phyloP scores from a whole-genome alignment of 306 rosid genomes.

The Quercus glauca region DNA sequence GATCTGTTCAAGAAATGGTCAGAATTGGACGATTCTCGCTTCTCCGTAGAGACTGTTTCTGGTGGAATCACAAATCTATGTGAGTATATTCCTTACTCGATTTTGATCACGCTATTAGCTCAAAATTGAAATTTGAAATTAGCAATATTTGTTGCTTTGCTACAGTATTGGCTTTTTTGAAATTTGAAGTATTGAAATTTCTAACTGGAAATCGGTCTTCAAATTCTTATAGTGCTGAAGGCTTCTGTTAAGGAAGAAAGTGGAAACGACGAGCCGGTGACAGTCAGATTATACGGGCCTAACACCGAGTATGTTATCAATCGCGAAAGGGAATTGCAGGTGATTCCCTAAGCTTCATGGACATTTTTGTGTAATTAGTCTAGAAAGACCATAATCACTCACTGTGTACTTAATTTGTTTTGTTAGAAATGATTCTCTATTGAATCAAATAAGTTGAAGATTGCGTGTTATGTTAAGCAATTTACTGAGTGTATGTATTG shows the following conservation, averaged over 20 bases:
- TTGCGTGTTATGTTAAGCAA: neutral
- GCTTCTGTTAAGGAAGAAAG: slow-evolving; percentile 57
- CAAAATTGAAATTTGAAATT: neutral
- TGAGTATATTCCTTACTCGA: slow-evolving; percentile 34
- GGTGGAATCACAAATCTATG: slow-evolving; percentile 96
- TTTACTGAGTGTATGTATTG: neutral
- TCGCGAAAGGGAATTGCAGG: slow-evolving; percentile 88
- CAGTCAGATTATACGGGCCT: slow-evolving; percentile 83
- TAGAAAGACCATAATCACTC: neutral
- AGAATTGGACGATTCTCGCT: slow-evolving; percentile 58
- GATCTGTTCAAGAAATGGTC: slow-evolving; percentile 83
- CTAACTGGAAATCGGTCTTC: slow-evolving; percentile 15
- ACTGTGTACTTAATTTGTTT: neutral
- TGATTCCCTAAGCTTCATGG: slow-evolving; percentile 20
- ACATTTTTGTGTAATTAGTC: neutral
- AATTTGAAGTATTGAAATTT: neutral
- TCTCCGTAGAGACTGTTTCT: slow-evolving; percentile 66
- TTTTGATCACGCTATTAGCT: neutral
- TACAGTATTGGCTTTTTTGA: slow-evolving; percentile 6
- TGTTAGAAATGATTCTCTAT: slow-evolving; percentile 4
- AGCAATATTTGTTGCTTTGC: neutral
- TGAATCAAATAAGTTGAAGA: slow-evolving; percentile 1
- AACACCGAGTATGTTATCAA: slow-evolving; percentile 84
- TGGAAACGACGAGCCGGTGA: slow-evolving; percentile 38
- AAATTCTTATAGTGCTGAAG: slow-evolving; percentile 64